Evolutionary conservation across 768 basidiomycete species (phyloP).

Genomic region (Kwoniella mangroviensis): DNA sequence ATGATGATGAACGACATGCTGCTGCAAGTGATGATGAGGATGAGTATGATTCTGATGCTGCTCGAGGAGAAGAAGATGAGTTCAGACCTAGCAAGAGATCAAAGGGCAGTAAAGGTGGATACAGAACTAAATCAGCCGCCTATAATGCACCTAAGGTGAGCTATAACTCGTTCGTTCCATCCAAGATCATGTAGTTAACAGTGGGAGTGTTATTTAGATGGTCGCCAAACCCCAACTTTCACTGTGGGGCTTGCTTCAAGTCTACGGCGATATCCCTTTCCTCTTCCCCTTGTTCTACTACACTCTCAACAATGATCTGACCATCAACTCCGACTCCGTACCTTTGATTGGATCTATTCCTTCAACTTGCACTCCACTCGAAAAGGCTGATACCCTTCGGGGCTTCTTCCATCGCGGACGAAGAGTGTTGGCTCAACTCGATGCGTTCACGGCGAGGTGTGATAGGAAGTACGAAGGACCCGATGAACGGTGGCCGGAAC

Average conservation of each 20-base stretch:
- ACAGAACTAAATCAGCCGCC: conserved; percentile 3
- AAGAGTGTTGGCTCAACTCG: conserved; percentile 54
- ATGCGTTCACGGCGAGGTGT: conserved; percentile 53
- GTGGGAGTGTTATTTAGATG: too few relatives aligned
- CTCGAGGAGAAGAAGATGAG: conserved; percentile 51
- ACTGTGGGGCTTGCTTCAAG: conserved; percentile 48
- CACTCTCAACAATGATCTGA: conserved; percentile 54
- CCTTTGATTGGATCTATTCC: conserved; percentile 57
- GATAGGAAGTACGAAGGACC: conserved; percentile 56
- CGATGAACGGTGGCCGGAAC: conserved; percentile 49
- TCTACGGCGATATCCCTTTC: conserved; percentile 49
- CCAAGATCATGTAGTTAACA: too few relatives aligned
- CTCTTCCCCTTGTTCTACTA: conserved; percentile 57
- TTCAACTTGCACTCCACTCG: conserved; percentile 45
- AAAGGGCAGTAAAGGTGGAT: conserved; percentile 25
- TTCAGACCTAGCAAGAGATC: conserved; percentile 45
- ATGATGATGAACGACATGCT: conserved; percentile 34
- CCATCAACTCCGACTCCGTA: conserved; percentile 56
- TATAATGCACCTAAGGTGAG: conserved; percentile 29
- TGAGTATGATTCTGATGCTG: conserved; percentile 24
- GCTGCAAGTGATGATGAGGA: conserved; percentile 39
- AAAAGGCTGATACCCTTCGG: conserved; percentile 52
- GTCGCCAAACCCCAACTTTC: conserved; percentile 38
- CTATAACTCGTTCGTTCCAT: too few relatives aligned
- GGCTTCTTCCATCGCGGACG: conserved; percentile 54